Percentiles rank a stretch among this genome's conserved stretches.
phyloP scores from a whole-genome alignment of 2,329 filamentous ascomycete genomes.

The Aureobasidium lini region DNA sequence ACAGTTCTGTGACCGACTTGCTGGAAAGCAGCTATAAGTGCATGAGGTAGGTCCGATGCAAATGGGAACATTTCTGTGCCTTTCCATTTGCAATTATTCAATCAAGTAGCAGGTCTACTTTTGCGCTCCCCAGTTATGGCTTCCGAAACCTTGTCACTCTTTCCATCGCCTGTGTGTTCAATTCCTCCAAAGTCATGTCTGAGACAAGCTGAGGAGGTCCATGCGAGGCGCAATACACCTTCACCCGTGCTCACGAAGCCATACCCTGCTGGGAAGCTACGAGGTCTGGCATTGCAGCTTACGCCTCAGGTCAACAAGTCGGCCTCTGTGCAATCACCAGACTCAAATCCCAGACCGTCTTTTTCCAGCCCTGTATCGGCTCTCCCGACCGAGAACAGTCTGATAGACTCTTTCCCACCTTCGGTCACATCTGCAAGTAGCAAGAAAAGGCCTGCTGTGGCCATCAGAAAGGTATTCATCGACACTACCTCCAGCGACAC shows the following conservation, averaged over 20 bases:
- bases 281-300: conserved; percentile 6
- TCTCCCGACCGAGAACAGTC: not conserved
- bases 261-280: not conserved
- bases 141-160: conserved; percentile 8
- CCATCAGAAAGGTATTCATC: conserved; percentile 1
- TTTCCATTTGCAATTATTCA: not conserved
- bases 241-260: not conserved
- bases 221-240: not conserved
- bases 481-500: not conserved
- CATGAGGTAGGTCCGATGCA: not conserved
- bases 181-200: conserved; percentile 12
- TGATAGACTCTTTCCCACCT: not conserved
- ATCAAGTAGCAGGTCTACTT: not conserved
- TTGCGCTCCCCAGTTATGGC: not conserved
- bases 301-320: not conserved
- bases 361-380: not conserved
- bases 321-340: not conserved
- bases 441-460: not conserved
- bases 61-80: not conserved
- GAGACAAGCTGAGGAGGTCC: not conserved
- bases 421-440: not conserved
- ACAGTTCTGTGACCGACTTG: not conserved
- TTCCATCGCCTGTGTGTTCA: conserved; percentile 4
- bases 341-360: not conserved
- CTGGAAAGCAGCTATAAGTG: not conserved